These are phyloP conservation scores for Oxyria digyna DNA, from an alignment of 148 eudicot species.

Conservation along the genomic window DNA sequence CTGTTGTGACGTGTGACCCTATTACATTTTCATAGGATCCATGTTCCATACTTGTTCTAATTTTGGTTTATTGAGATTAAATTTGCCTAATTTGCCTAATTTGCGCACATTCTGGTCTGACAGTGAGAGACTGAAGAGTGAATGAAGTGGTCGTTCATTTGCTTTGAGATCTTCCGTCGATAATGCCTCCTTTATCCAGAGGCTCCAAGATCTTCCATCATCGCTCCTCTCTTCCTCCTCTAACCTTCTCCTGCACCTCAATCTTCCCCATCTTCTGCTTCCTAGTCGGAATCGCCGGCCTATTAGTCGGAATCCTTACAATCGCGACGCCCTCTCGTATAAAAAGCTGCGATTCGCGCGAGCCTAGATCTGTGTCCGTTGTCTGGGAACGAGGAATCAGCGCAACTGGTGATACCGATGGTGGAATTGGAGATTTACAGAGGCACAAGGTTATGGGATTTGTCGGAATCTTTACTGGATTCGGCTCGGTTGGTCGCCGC, in stretches of 20 bases:
- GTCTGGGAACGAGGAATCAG: conserved; percentile 29
- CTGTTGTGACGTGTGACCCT: too few species aligned
- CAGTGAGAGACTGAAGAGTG: too few species aligned
- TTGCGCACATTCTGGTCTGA: too few species aligned
- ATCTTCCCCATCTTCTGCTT: conserved; percentile 22
- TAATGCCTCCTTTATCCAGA: conserved; percentile 7
- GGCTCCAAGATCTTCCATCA: conserved; percentile 29
- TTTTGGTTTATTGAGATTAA: too few species aligned
- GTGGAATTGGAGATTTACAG: conserved; percentile 14
- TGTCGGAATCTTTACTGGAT: conserved; percentile 90
- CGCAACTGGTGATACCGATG: background rate
- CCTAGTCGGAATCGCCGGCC: conserved; percentile 18
- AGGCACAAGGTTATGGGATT: conserved; percentile 90
- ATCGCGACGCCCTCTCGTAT: conserved; percentile 12
- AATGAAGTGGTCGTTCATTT: too few species aligned
- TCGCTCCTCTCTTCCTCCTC: conserved; percentile 12
- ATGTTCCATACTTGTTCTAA: too few species aligned
- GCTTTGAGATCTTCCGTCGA: background rate
- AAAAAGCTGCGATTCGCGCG: conserved; percentile 14
- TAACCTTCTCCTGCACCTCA: conserved; percentile 17
- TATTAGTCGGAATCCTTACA: conserved; percentile 19
- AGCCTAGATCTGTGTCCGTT: conserved; percentile 38
- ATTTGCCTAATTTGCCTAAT: too few species aligned
- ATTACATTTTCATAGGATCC: too few species aligned
- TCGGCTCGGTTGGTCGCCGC: conserved; percentile 57